Evolutionary conservation across 2,329 filamentous ascomycete genomes (phyloP).

Genomic region (Calonectria pseudoturangicola): DNA sequence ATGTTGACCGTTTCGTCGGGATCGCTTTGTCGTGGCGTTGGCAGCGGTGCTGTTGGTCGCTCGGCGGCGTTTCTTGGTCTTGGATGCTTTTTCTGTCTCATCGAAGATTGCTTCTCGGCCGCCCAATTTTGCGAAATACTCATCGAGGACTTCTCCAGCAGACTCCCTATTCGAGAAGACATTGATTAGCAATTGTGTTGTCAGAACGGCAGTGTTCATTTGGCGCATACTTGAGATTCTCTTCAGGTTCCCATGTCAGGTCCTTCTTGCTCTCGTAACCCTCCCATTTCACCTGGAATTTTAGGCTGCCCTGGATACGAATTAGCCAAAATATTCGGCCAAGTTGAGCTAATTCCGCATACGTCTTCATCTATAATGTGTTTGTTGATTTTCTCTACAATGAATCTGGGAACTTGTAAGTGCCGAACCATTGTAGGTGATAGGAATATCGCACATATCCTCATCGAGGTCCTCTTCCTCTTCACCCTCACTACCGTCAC

Average conservation of each 20-base stretch:
- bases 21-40: conserved; percentile 62
- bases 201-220: background rate
- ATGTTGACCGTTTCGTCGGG: conserved; percentile 69
- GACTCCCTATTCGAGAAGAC: conserved; percentile 66
- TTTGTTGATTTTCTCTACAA: conserved; percentile 83
- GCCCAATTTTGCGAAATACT: conserved; percentile 78
- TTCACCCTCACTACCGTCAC: conserved; percentile 60
- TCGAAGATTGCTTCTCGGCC: conserved; percentile 75
- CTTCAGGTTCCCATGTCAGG: conserved; percentile 86
- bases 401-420: conserved; percentile 70
- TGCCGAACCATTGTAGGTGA: conserved; percentile 26
- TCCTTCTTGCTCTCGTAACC: conserved; percentile 83
- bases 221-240: conserved; percentile 68
- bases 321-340: conserved; percentile 21
- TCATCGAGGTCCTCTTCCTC: conserved; percentile 63
- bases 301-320: conserved; percentile 66
- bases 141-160: conserved; percentile 75
- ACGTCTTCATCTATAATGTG: conserved; percentile 78
- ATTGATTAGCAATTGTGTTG: conserved; percentile 23
- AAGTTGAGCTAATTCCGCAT: conserved; percentile 46
- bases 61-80: conserved; percentile 76
- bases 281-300: conserved; percentile 87
- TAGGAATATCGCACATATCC: conserved; percentile 63
- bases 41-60: conserved; percentile 62
- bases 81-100: conserved; percentile 69